A percentile compares a stretch with the other conserved stretches of the same genome.
Conservation (phyloP, 2,329 filamentous ascomycete genomes). For the Aureobasidium vineae region DNA sequence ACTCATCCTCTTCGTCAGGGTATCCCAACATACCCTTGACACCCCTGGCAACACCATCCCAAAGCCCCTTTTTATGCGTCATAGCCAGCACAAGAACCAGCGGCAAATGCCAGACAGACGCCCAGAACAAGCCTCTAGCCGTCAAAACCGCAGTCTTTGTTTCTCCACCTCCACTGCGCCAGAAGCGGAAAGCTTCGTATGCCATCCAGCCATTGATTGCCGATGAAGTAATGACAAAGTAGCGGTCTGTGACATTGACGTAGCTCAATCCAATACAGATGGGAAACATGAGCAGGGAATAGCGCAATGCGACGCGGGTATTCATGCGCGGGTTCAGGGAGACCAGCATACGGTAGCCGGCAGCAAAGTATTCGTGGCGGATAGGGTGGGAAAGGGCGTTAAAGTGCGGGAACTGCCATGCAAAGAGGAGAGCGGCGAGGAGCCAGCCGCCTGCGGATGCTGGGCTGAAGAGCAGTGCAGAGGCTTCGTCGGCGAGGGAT, state of each 20-base stretch:
- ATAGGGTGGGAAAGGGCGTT: constrained; percentile 90
- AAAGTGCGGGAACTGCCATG: constrained; percentile 99
- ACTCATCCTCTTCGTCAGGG: constrained; percentile 49
- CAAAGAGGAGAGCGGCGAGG: constrained; percentile 76
- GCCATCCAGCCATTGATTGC: constrained; percentile 84
- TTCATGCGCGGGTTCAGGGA: constrained; percentile 88
- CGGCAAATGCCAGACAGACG: constrained; percentile 94
- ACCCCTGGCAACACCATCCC: constrained; percentile 74
- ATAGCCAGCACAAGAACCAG: constrained; percentile 86
- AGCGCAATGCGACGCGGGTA: constrained; percentile 80
- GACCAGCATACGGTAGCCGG: constrained; percentile 69
- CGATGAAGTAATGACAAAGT: constrained; percentile 75
- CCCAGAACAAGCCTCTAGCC: constrained; percentile 89
- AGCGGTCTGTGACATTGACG: constrained; percentile 77
- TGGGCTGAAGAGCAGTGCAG: constrained; percentile 39
- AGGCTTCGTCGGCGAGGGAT: constrained; percentile 33
- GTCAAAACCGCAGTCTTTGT: constrained; percentile 52
- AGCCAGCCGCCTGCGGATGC: constrained; percentile 73
- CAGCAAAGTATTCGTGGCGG: constrained; percentile 77
- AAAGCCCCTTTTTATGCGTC: constrained; percentile 89
- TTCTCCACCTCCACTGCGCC: constrained; percentile 70
- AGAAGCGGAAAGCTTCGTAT: constrained; percentile 77
- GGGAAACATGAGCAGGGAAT: constrained; percentile 81
- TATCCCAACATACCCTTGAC: constrained; percentile 56
- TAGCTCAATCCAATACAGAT: constrained; percentile 79